phyloP scores from a whole-genome alignment of 2,329 filamentous ascomycete species.

The Ilyonectria mors-panacis region DNA sequence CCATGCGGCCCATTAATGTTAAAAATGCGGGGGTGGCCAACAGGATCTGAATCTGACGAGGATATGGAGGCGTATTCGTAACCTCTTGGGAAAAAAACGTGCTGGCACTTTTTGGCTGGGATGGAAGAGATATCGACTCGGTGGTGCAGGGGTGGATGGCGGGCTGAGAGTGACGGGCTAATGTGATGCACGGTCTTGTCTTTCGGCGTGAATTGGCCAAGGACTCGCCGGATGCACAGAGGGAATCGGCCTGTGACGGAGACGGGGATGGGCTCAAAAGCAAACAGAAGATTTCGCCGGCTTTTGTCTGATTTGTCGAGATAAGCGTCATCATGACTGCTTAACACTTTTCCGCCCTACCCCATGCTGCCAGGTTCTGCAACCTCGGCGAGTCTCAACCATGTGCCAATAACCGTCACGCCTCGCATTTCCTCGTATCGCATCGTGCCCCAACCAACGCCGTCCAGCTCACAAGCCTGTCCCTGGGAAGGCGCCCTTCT shows the following conservation, averaged over 20 bases:
- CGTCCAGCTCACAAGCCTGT: slow-evolving; percentile 73
- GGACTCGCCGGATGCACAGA: slow-evolving; percentile 26
- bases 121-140: slow-evolving; percentile 19
- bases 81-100: slow-evolving; percentile 6
- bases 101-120: slow-evolving; percentile 20
- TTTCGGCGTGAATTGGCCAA: slow-evolving; percentile 46
- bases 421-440: slow-evolving; percentile 32
- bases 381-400: slow-evolving; percentile 26
- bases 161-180: slow-evolving; percentile 31
- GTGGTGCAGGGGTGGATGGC: slow-evolving; percentile 30
- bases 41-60: slow-evolving; percentile 29
- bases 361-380: slow-evolving; percentile 28
- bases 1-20: slow-evolving; percentile 32
- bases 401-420: slow-evolving; percentile 25
- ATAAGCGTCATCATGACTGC: slow-evolving; percentile 37
- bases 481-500: slow-evolving; percentile 92
- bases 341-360: slow-evolving; percentile 18
- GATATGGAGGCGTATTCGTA: background rate
- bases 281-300: slow-evolving; percentile 25
- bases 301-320: slow-evolving; percentile 41
- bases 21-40: slow-evolving; percentile 34
- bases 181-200: slow-evolving; percentile 43
- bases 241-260: slow-evolving; percentile 32
- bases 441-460: slow-evolving; percentile 22
- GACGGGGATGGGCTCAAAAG: slow-evolving; percentile 28